Evolutionary conservation across 495 filamentous ascomycete species (phyloP).

Genomic region (Penicillium canescens): DNA sequence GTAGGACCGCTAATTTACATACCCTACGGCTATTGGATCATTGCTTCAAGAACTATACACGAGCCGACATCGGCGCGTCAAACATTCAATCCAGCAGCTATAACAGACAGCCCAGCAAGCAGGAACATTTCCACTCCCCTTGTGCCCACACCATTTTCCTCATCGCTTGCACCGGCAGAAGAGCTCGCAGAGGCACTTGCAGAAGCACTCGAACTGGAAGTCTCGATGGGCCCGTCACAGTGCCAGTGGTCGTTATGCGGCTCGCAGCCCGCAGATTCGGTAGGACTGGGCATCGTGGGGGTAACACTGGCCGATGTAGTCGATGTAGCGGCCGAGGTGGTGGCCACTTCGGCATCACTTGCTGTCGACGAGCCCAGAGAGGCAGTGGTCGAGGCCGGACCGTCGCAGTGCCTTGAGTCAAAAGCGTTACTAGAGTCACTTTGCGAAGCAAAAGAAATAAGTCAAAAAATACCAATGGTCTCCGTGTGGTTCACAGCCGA

Average conservation of each 20-base stretch:
- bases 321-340: conserved; percentile 1
- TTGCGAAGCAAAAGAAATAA: neutral
- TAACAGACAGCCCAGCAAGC: neutral
- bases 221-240: conserved; percentile 25
- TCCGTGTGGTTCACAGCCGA: conserved; percentile 33
- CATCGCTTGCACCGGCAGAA: neutral
- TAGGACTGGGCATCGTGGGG: conserved; percentile 21
- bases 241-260: conserved; percentile 33
- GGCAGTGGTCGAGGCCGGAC: conserved; percentile 16
- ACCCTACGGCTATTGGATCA: no score
- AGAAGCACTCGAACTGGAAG: neutral
- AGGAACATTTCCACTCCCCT: neutral
- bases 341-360: neutral
- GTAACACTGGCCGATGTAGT: conserved; percentile 5
- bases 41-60: no score
- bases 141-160: neutral
- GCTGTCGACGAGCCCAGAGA: conserved; percentile 2
- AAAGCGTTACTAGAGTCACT: neutral
- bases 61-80: neutral
- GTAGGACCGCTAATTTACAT: no score
- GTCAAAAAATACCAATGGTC: conserved; percentile 28
- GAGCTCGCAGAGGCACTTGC: neutral
- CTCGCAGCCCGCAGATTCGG: conserved; percentile 27
- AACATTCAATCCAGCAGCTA: neutral
- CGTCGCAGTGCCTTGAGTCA: conserved; percentile 10